Base-by-base conservation (phyloP, 2,329 filamentous ascomycete genomes). In the Nemania bipapillata region DNA sequence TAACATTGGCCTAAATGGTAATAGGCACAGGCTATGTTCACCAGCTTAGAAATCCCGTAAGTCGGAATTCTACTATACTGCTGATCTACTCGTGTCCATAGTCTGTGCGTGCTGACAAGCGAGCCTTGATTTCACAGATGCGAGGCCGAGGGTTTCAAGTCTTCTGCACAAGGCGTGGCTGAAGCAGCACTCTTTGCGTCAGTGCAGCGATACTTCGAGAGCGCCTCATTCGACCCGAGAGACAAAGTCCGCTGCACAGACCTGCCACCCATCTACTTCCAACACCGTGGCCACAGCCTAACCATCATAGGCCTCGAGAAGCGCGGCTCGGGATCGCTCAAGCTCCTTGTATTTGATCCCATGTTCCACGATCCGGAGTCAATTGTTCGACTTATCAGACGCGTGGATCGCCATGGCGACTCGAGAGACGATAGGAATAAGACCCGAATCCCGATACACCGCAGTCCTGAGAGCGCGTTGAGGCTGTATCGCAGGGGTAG, bases 261-360 rank as follows among this genome's bases (percentile, higher is more conserved):
- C 15, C 82, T 95, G 7, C 90, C 95, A 45, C 94, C 96, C 0
- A 90, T 98, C 47, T 98, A 97, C 80, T 89, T 97, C 70, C 95
- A 98, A 77, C 92, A 96, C 74, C 89, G 89, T 71, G 91, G 94
- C 2, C 95, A 98, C 79, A 97, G 94, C 1, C 85, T 97, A 83
- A 97, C 93, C 0, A 93, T 98, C 59, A 85, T 98, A 63, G 95
- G 95, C 0, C 85, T 97, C 28, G 94, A 97, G 79, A 88, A 87
- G 72, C 87, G 86, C 30, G 83, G 81, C 37, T 85, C 91, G 67
- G 91, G 92, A 28, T 82, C 83, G 20, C 82, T 85, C 59, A 91
- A 92, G 73, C 82, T 98, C 20, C 83, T 98, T 0, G 92, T 97
- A 12, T 97, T 97, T 77, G 94, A 98, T 77, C 94, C 95, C 0